A percentile compares a stretch with the other conserved stretches of the same genome.
Conservation (phyloP, 139 green algal species). For the Picochlorum sp. region DNA sequence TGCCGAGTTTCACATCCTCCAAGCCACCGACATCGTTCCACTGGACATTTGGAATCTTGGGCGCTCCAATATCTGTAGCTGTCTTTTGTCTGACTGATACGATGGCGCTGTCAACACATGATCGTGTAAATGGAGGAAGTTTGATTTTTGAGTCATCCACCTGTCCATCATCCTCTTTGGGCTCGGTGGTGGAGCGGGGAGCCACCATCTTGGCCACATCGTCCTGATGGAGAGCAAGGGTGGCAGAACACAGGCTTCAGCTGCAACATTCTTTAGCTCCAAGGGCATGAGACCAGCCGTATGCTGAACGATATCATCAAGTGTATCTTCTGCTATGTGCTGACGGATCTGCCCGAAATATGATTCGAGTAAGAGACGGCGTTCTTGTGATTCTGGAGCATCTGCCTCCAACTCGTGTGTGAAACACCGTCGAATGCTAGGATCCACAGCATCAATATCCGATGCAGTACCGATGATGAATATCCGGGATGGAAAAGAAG, state of each 20-base stretch:
- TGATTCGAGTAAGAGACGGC: constrained; percentile 26
- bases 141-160: neutral
- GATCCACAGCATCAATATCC: constrained; percentile 41
- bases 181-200: neutral
- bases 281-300: constrained; percentile 67
- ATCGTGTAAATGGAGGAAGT: constrained; percentile 2
- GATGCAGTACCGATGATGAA: neutral
- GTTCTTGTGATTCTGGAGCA: constrained; percentile 20
- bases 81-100: constrained; percentile 45
- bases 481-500: constrained; percentile 56
- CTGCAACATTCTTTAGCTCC: constrained; percentile 60
- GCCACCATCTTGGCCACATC: neutral
- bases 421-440: constrained; percentile 66
- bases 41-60: constrained; percentile 57
- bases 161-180: too few species aligned
- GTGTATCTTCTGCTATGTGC: neutral
- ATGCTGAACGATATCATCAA: constrained; percentile 38
- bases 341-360: neutral
- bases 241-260: constrained; percentile 42
- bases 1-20: constrained; percentile 69
- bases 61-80: constrained; percentile 59
- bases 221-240: constrained; percentile 9
- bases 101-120: constrained; percentile 41
- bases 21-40: constrained; percentile 92
- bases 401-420: constrained; percentile 64